Conservation (phyloP, 1,284 basidiomycete species). For the Bjerkandera adusta region DNA sequence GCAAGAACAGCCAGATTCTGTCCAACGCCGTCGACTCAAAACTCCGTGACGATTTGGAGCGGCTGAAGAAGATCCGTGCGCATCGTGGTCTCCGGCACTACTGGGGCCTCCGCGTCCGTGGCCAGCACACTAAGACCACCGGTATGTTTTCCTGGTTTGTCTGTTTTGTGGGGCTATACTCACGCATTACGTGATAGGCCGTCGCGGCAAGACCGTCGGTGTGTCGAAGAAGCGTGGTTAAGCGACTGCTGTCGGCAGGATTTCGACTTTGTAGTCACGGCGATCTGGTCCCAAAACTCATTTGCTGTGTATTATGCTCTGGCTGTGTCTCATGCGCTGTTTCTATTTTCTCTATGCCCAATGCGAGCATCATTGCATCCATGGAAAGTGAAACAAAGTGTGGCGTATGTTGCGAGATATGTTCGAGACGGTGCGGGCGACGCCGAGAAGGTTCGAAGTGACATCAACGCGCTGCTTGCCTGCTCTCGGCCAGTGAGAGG, state of each 20-base stretch:
- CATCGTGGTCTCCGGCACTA: conserved; percentile 98
- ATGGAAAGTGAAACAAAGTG: no score
- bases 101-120: conserved; percentile 94
- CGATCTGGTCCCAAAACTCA: no score
- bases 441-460: no score
- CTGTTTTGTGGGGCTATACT: neutral
- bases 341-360: neutral
- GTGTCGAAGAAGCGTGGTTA: conserved; percentile 91
- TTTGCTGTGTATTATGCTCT: conserved; percentile 5
- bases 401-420: no score
- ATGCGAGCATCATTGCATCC: conserved; percentile 9
- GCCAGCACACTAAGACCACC: conserved; percentile 99
- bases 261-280: no score
- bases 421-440: no score
- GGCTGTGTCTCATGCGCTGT: conserved; percentile 1
- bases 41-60: conserved; percentile 97
- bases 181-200: conserved; percentile 45
- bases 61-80: conserved; percentile 99
- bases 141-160: conserved; percentile 44
- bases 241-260: no score
- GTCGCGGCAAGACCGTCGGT: conserved; percentile 90
- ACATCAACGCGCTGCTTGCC: no score
- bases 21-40: conserved; percentile 99
- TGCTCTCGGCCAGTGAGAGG: neutral
- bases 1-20: conserved; percentile 95